These are phyloP conservation scores for Porcisia hertigi DNA, from an alignment of 208 protist species.

Conservation along the genomic window DNA sequence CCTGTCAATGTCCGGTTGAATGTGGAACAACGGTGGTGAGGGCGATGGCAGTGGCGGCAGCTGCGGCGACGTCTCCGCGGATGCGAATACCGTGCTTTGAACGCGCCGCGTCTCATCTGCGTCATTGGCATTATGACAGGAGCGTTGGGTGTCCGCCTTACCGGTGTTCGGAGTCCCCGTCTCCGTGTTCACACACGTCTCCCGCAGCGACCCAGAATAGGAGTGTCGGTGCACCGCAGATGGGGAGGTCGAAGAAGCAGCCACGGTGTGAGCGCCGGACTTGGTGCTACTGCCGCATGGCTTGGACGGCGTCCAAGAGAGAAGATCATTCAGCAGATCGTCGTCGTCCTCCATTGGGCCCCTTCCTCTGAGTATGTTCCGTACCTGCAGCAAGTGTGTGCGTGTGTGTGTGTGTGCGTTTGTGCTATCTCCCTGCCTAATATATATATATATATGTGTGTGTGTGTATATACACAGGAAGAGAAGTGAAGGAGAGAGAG, in stretches of 20 bases:
- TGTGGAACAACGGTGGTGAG: neutral
- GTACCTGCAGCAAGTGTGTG: neutral
- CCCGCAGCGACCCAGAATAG: conserved; percentile 9
- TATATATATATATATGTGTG: neutral
- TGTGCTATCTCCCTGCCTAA: neutral
- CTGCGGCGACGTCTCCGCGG: neutral
- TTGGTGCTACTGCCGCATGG: conserved; percentile 12
- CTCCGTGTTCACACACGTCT: conserved; percentile 26
- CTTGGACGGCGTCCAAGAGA: conserved; percentile 41
- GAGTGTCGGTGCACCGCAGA: neutral
- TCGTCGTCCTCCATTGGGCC: conserved; percentile 44
- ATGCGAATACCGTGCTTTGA: neutral
- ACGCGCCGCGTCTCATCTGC: neutral
- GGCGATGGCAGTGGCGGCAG: neutral
- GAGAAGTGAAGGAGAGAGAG: too few relatives aligned
- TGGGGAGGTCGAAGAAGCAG: conserved; percentile 9
- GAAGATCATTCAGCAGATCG: conserved; percentile 71
- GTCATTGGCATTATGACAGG: neutral
- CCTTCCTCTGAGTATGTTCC: neutral
- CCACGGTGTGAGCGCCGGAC: neutral
- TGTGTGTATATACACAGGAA: neutral
- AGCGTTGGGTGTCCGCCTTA: neutral
- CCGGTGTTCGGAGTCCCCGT: neutral
- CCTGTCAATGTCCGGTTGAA: conserved; percentile 35
- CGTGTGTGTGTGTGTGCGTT: neutral